These are phyloP conservation scores for Francoa sonchifolia DNA, from an alignment of 441 rosid genomes.

Conservation along the genomic window DNA sequence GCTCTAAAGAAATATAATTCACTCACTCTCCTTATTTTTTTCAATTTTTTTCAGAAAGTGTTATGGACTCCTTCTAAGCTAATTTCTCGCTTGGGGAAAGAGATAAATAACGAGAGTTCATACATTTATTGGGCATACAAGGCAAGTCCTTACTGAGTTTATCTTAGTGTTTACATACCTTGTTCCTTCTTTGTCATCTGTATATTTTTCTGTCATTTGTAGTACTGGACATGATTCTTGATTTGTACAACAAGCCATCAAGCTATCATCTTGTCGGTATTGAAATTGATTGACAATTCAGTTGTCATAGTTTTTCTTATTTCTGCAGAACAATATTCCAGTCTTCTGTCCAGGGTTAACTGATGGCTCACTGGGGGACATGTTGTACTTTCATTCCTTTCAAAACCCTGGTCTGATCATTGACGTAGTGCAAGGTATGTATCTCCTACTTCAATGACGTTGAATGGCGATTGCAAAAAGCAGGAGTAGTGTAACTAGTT, in stretches of 20 bases:
- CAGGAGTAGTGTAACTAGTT: conserved; percentile 1
- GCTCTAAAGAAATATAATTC: not conserved
- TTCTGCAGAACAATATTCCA: conserved; percentile 66
- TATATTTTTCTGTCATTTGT: no score
- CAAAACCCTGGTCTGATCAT: conserved; percentile 44
- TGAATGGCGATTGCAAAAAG: not conserved
- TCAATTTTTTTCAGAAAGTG: conserved; percentile 33
- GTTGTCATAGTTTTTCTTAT: not conserved
- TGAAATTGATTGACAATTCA: not conserved
- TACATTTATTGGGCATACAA: conserved; percentile 92
- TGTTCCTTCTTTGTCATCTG: no score
- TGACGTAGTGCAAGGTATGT: conserved; percentile 62
- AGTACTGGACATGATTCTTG: no score
- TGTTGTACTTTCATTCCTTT: conserved; percentile 79
- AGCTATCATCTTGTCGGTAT: not conserved
- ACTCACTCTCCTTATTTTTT: not conserved
- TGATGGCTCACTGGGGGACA: conserved; percentile 93
- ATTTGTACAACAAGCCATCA: no score
- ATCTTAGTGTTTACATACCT: not conserved
- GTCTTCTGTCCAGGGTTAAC: conserved; percentile 86
- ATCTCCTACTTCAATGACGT: not conserved
- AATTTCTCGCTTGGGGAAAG: conserved; percentile 70
- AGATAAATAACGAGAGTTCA: conserved; percentile 67
- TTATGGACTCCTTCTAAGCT: conserved; percentile 84
- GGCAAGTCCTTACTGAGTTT: conserved; percentile 24